Percentiles rank a stretch among this genome's conserved stretches.
phyloP scores from a whole-genome alignment of 345 rosid genomes.

The Gossypium stocksii region DNA sequence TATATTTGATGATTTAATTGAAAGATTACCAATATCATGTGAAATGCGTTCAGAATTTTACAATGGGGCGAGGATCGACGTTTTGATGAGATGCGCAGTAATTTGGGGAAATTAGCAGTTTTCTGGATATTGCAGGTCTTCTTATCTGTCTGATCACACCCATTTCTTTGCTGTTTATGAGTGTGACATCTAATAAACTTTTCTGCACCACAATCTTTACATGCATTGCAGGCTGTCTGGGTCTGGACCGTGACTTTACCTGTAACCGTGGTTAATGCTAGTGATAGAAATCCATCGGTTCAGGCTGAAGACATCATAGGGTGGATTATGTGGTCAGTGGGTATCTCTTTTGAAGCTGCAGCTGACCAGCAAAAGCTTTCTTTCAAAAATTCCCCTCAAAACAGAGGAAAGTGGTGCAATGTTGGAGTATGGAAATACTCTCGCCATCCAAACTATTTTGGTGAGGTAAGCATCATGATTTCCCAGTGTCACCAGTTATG shows the following conservation, averaged over 20 bases:
- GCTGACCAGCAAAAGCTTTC: slow-evolving; percentile 86
- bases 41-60: slow-evolving; percentile 51
- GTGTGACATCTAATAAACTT: not conserved
- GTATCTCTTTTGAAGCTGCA: slow-evolving; percentile 54
- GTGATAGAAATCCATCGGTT: slow-evolving; percentile 57
- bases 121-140: slow-evolving; percentile 82
- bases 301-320: slow-evolving; percentile 69
- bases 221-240: slow-evolving; percentile 70
- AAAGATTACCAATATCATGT: not conserved
- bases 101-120: slow-evolving; percentile 62
- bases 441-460: slow-evolving; percentile 93
- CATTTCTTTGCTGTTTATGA: slow-evolving; percentile 6
- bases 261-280: slow-evolving; percentile 79
- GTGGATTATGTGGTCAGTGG: slow-evolving; percentile 79
- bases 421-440: slow-evolving; percentile 78
- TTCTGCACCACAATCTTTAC: slow-evolving; percentile 1
- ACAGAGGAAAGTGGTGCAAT: slow-evolving; percentile 82
- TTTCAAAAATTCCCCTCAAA: slow-evolving; percentile 73
- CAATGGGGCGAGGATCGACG: slow-evolving; percentile 97
- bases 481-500: not conserved
- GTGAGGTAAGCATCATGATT: slow-evolving; percentile 58
- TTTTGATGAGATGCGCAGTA: slow-evolving; percentile 74
- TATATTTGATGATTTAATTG: not conserved
- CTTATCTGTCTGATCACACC: not conserved
- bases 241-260: slow-evolving; percentile 95